phyloP scores from a whole-genome alignment of 441 rosid species.

The Codiaeum variegatum region DNA sequence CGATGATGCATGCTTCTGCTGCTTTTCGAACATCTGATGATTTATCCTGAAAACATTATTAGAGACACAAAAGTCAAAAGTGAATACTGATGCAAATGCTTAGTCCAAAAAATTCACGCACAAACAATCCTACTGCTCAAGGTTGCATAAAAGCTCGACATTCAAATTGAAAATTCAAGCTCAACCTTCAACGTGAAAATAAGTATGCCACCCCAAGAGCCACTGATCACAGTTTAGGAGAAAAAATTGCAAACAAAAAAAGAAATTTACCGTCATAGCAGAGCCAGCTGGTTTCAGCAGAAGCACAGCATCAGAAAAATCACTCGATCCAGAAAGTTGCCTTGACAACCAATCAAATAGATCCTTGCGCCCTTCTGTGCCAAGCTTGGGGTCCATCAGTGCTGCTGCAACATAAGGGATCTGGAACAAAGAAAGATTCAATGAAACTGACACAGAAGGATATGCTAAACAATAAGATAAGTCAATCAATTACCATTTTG shows the following conservation, averaged over 20 bases:
- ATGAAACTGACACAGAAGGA: slow-evolving; percentile 13
- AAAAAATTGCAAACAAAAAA: slow-evolving; percentile 2
- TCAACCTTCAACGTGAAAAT: neutral
- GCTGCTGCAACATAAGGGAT: slow-evolving; percentile 78
- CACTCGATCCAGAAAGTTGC: slow-evolving; percentile 73
- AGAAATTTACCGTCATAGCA: slow-evolving; percentile 89
- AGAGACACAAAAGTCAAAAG: neutral
- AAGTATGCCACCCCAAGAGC: too few species aligned
- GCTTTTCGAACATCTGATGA: slow-evolving; percentile 98
- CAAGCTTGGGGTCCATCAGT: slow-evolving; percentile 82
- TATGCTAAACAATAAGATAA: slow-evolving; percentile 14
- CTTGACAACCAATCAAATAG: slow-evolving; percentile 98
- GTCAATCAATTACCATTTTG: slow-evolving; percentile 70
- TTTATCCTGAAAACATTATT: slow-evolving; percentile 70
- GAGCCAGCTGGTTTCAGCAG: slow-evolving; percentile 85
- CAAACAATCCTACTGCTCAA: neutral
- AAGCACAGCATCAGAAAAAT: slow-evolving; percentile 81
- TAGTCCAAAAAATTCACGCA: neutral
- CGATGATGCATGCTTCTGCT: slow-evolving; percentile 82
- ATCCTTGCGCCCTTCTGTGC: slow-evolving; percentile 99
- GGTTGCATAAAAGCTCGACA: neutral
- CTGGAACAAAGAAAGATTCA: slow-evolving; percentile 41
- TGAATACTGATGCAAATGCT: neutral
- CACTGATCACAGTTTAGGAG: neutral
- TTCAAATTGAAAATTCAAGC: too few species aligned